Conservation (phyloP, 331 rosid species). For the Prunus yedoensis region DNA sequence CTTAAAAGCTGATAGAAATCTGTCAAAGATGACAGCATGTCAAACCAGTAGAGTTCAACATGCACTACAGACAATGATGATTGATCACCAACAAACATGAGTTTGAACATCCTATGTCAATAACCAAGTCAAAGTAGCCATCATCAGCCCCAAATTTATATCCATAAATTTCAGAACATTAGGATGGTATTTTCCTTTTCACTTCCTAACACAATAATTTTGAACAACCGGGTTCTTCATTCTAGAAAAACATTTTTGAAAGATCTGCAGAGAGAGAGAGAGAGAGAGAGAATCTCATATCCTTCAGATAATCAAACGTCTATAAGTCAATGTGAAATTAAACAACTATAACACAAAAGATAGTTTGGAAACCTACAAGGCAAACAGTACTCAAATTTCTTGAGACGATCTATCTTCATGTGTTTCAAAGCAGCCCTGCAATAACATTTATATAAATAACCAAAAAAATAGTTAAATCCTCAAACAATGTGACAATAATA, state of each 20-base stretch:
- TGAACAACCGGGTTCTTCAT: background rate
- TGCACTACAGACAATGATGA: background rate
- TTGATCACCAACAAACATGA: background rate
- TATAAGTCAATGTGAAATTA: background rate
- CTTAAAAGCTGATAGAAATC: constrained; percentile 85
- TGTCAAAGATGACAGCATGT: constrained; percentile 23
- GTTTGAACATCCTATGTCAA: background rate
- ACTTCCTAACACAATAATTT: background rate
- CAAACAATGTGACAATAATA: background rate
- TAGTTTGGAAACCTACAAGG: constrained; percentile 66
- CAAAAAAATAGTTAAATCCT: constrained; percentile 17
- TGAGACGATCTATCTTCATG: too few relatives aligned
- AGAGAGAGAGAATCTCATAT: background rate
- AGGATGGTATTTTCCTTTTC: background rate
- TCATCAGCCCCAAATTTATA: background rate
- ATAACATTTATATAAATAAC: background rate
- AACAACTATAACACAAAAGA: background rate
- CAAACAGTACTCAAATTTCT: constrained; percentile 89
- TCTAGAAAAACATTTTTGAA: background rate
- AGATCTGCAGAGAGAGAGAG: background rate
- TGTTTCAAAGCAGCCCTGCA: constrained; percentile 84
- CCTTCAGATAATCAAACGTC: background rate
- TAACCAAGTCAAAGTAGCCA: background rate
- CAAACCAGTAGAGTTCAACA: background rate
- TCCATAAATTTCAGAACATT: background rate